phyloP scores from a whole-genome alignment of 164 flowering plant species.

The Magnolia sinica region DNA sequence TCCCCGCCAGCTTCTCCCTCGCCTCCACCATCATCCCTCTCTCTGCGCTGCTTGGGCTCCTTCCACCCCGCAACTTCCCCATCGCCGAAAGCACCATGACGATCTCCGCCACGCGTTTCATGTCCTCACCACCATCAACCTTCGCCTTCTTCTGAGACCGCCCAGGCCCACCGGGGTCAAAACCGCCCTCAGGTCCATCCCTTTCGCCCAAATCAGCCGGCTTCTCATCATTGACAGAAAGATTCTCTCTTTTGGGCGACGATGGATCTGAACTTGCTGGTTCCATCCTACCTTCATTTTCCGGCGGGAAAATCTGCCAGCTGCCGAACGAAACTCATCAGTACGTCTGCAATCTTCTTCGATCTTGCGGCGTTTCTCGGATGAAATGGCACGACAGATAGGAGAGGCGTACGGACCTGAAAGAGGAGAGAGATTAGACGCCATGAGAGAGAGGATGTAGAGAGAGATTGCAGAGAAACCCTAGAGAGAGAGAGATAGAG shows the following conservation, averaged over 20 bases:
- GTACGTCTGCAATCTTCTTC: not conserved
- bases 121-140: constrained; percentile 19
- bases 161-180: not conserved
- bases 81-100: constrained; percentile 65
- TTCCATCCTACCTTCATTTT: not conserved
- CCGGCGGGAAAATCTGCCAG: not conserved
- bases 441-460: not conserved
- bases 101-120: constrained; percentile 73
- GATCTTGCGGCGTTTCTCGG: not conserved
- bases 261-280: not conserved
- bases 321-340: not conserved
- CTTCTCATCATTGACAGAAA: not conserved
- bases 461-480: constrained; percentile 1
- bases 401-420: constrained; percentile 3
- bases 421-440: not conserved
- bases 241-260: too few species aligned
- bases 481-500: not conserved
- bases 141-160: constrained; percentile 29
- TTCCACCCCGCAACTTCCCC: constrained; percentile 64
- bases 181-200: not conserved
- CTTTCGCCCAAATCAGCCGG: not conserved
- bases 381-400: not conserved
- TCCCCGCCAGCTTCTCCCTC: constrained; percentile 46
- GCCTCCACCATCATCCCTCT: constrained; percentile 65
- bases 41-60: constrained; percentile 56